Percentiles rank a stretch among this genome's conserved stretches.
Conservation (phyloP, 2,329 filamentous ascomycete genomes). For the Biscogniauxia mediterranea region DNA sequence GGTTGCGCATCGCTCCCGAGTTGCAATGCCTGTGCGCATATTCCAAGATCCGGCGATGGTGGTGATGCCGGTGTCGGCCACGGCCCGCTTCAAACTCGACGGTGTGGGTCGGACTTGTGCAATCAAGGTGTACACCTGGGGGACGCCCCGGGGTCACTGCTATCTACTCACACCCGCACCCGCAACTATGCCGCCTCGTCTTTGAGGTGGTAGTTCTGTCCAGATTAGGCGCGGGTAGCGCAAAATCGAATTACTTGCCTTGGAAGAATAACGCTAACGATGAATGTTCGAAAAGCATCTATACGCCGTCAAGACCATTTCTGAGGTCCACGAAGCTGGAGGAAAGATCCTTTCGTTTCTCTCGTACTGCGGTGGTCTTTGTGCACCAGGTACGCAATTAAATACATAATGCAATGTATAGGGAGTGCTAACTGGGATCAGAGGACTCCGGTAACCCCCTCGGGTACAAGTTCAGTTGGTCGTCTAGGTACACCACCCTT, state of each 20-base stretch:
- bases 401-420: neutral
- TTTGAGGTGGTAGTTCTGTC: too few species aligned
- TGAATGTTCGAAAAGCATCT: neutral
- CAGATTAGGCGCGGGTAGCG: too few species aligned
- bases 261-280: neutral
- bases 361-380: constrained; percentile 79
- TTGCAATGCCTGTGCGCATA: too few species aligned
- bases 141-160: too few species aligned
- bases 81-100: too few species aligned
- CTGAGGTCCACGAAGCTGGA: constrained; percentile 80
- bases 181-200: too few species aligned
- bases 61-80: constrained; percentile 5
- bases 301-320: constrained; percentile 82
- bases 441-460: constrained; percentile 84
- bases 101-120: too few species aligned
- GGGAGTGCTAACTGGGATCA: constrained; percentile 34
- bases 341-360: constrained; percentile 83
- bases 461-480: constrained; percentile 87
- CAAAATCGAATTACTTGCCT: neutral
- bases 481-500: constrained; percentile 6
- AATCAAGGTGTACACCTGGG: too few species aligned
- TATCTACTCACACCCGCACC: too few species aligned
- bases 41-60: constrained; percentile 7
- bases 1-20: neutral
- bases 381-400: neutral